Base-by-base conservation (phyloP, 2,329 filamentous ascomycete genomes). In the Cryphonectria naterciae region DNA sequence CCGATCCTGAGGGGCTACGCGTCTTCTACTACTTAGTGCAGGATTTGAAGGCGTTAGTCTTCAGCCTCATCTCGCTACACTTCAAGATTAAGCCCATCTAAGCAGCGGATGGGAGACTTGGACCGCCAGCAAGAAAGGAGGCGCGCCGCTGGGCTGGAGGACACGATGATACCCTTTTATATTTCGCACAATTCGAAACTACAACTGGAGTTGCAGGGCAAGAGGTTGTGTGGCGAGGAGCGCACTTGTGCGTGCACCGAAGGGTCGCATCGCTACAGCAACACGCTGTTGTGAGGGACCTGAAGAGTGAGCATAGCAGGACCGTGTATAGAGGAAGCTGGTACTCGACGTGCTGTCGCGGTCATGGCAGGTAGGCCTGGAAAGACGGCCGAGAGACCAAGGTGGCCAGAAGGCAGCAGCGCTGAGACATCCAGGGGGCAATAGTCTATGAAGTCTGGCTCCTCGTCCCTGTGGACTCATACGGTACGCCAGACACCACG, bases 21-120 rank as follows among this genome's bases (percentile, higher is more conserved):
- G 96, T 99, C 3, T 99, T 99, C 82, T 99, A 99, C 85, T 99
- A 99, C 79, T 90, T 99, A 10, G 95, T 98, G 6, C 96, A 99
- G 79, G 96, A 99, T 79, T 84, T 99, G 37, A 99, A 98, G 83
- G 96, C 96, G 0, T 86, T 99, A 52, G 94, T 99, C 3, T 99
- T 99, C 81, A 98, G 95, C 68, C 83, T 99, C 75, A 99, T 98
- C 77, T 93, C 94, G 2, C 87, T 99, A 74, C 96, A 99, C 84
- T 99, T 99, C 86, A 99, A 99, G 91, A 93, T 93, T 81, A 93
- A 93, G 84, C 91, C 91, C 2, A 93, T 93, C 75, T 93, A 80
- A 81, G 70, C 7, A n/a, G 7, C 4, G 8, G 41, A 19, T 6
- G 15, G 8, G 28, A 32, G 54, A 49, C 56, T 52, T 46, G 58